Percentiles rank a stretch among this genome's conserved stretches.
phyloP scores from a whole-genome alignment of 345 rosid species.

The Toxicodendron radicans region DNA sequence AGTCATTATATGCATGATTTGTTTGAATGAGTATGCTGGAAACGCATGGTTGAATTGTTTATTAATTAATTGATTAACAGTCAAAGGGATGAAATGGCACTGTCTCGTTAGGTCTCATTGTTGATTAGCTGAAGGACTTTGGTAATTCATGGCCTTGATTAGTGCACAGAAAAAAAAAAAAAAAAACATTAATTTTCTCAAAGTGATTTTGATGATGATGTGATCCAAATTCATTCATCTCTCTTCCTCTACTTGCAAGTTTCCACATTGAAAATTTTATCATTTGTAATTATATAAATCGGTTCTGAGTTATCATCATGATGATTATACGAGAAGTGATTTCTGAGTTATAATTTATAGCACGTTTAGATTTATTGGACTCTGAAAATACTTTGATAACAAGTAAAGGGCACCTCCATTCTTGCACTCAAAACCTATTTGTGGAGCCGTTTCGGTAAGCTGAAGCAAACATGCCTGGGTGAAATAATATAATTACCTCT shows the following conservation, averaged over 20 bases:
- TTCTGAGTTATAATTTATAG: not conserved
- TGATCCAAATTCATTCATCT: not conserved
- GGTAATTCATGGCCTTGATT: not conserved
- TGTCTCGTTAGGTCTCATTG: not conserved
- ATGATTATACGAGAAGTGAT: not conserved
- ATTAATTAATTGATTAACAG: not conserved
- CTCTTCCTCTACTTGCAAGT: not conserved
- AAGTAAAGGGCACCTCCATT: not conserved
- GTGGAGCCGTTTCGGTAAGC: not conserved
- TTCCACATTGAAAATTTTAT: not conserved
- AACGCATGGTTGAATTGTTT: not conserved
- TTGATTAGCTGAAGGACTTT: not conserved
- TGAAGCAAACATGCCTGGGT: too few species aligned
- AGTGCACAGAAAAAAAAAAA: not conserved
- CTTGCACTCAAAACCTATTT: not conserved
- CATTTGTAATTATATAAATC: too few species aligned
- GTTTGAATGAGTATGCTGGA: not conserved
- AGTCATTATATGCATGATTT: not conserved
- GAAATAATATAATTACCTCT: too few species aligned
- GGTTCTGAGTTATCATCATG: not conserved
- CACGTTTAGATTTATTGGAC: slow-evolving; percentile 1
- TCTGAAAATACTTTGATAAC: not conserved
- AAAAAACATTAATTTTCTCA: not conserved
- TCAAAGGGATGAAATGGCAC: not conserved
- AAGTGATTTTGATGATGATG: slow-evolving; percentile 17